Evolutionary conservation across 2,329 filamentous ascomycete species (phyloP).

Genomic region (Plectosphaerella plurivora): DNA sequence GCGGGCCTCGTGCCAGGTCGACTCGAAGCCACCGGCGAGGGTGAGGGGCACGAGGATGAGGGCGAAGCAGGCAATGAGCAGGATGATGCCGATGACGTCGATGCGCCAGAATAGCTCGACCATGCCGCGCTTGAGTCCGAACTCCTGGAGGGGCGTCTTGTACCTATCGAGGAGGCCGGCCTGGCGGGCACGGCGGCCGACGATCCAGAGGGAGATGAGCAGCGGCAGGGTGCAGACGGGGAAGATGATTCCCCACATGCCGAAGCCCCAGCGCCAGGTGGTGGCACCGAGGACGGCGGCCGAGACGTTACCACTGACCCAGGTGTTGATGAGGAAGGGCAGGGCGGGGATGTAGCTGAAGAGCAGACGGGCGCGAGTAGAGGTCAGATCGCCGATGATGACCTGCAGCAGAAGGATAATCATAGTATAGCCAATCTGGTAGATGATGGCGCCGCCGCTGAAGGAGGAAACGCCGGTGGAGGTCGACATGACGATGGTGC

Average conservation of each 20-base stretch:
- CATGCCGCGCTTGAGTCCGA: slow-evolving; percentile 25
- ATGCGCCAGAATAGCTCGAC: slow-evolving; percentile 42
- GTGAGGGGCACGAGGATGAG: slow-evolving; percentile 41
- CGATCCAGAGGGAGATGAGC: slow-evolving; percentile 44
- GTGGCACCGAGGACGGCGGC: slow-evolving; percentile 41
- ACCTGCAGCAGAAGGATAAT: slow-evolving; percentile 56
- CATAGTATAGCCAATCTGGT: slow-evolving; percentile 55
- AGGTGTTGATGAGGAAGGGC: slow-evolving; percentile 59
- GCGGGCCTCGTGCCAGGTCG: slow-evolving; percentile 30
- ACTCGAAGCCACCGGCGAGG: slow-evolving; percentile 36
- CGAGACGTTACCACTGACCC: slow-evolving; percentile 56
- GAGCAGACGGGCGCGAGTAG: slow-evolving; percentile 53
- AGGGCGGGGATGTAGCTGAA: slow-evolving; percentile 59
- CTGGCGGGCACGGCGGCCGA: slow-evolving; percentile 47
- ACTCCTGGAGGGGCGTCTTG: slow-evolving; percentile 23
- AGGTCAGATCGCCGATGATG: slow-evolving; percentile 56
- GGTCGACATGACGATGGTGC: slow-evolving; percentile 50
- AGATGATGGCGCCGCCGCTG: slow-evolving; percentile 48
- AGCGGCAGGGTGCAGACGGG: slow-evolving; percentile 47
- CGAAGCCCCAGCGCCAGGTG: slow-evolving; percentile 59
- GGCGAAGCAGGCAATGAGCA: slow-evolving; percentile 40
- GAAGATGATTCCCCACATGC: slow-evolving; percentile 61
- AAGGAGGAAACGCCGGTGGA: slow-evolving; percentile 44
- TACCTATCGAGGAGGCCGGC: slow-evolving; percentile 38
- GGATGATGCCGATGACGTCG: slow-evolving; percentile 38